Base-by-base conservation (phyloP, 139 green algal species). In the Chlorella sp. region DNA sequence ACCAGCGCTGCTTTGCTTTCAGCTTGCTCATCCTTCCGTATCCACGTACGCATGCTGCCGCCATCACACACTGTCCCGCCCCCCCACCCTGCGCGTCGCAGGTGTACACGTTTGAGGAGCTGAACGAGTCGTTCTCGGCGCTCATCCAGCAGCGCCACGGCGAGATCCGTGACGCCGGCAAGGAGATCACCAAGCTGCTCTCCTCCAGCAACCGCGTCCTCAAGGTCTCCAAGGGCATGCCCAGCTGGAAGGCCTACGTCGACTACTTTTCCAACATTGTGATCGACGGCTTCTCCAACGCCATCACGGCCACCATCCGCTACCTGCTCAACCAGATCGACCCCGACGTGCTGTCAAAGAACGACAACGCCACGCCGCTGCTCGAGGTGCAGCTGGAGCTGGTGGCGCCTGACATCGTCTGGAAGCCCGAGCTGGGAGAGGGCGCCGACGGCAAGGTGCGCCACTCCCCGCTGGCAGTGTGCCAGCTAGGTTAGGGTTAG, bases 361-460 rank as follows among this genome's bases (percentile, higher is more conserved):
- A 72, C 61, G 89, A 93, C 26, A 77, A 42, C 31, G 71, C 60
- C n/a, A 75, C 71, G 2, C 91, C 91, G 14, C 75, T 97, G 80
- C 82, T 97, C 35, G 89, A 95, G 80, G 81, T 95, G 20, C 74
- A 92, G 80, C 80, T 97, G 26, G 86, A 95, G 82, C 83, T 96
- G 50, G 77, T 86, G 2, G 88, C 81, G 14, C 81, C 88, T 0
- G 84, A 93, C 23, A 91, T 96, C 63, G 80, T 91, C 31, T 97
- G 89, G 89, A 78, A 85, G 29, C 92, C 91, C 2, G 91, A 95
- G 51, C 76, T 97, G 29, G 85, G 75, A 31, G 77, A 88, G 50
- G 71, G 66, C 26, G 75, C 67, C 10, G 60, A 62, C 26, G 51
- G 34, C 35, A 80, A 32, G 63, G 72, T 76, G 61, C 14, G 70